Conservation (phyloP, 2,329 filamentous ascomycete genomes). For the Aspergillus phoenicis region DNA sequence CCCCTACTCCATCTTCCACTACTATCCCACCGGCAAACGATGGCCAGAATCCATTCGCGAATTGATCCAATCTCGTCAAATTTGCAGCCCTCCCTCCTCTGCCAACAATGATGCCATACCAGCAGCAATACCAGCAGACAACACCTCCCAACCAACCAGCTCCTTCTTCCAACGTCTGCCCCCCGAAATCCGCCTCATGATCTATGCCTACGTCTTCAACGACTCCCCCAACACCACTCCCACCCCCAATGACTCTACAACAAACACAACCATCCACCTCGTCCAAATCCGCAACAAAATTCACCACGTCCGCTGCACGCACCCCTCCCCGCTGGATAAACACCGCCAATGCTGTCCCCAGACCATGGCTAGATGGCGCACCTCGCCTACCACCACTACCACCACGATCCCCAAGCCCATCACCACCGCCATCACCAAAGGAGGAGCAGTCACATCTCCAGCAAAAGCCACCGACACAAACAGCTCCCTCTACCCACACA, state of each 20-base stretch:
- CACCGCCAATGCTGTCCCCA: conserved; percentile 39
- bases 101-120: background rate
- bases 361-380: conserved; percentile 37
- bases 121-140: background rate
- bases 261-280: conserved; percentile 32
- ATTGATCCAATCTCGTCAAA: conserved; percentile 39
- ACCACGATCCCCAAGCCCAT: conserved; percentile 14
- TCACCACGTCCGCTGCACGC: conserved; percentile 37
- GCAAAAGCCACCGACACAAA: conserved; percentile 10
- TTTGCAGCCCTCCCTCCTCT: conserved; percentile 31
- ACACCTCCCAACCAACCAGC: conserved; percentile 25
- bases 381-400: conserved; percentile 1
- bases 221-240: conserved; percentile 5
- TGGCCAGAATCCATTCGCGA: conserved; percentile 41
- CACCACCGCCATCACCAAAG: conserved; percentile 14
- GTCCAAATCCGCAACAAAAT: conserved; percentile 40
- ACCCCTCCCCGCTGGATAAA: conserved; percentile 26
- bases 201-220: conserved; percentile 42
- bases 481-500: conserved; percentile 37
- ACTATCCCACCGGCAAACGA: conserved; percentile 38
- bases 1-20: conserved; percentile 44
- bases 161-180: conserved; percentile 34
- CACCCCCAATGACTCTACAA: too few species aligned
- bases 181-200: conserved; percentile 41
- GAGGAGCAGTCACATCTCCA: background rate